phyloP scores from a whole-genome alignment of 148 eudicot species.

The Linanthus parryae region DNA sequence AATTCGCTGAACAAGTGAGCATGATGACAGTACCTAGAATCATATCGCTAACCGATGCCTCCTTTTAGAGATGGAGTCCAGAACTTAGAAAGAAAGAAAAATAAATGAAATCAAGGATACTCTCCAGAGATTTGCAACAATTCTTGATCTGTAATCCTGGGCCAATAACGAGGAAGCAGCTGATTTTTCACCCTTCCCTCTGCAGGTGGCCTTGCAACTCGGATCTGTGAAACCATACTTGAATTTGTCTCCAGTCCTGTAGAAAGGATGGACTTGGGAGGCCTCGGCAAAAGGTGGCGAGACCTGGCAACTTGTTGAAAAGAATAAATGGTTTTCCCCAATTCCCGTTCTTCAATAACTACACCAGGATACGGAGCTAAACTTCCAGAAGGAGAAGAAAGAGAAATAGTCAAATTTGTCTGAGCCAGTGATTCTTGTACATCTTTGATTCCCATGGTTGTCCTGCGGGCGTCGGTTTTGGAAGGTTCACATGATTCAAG shows the following conservation, averaged over 20 bases:
- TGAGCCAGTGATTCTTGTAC: slow-evolving; percentile 39
- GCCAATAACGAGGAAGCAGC: slow-evolving; percentile 98
- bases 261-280: slow-evolving; percentile 41
- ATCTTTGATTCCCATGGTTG: slow-evolving; percentile 29
- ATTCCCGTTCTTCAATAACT: slow-evolving; percentile 44
- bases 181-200: slow-evolving; percentile 89
- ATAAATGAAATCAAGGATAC: slow-evolving; percentile 50
- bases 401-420: slow-evolving; percentile 59
- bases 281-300: slow-evolving; percentile 53
- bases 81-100: not conserved
- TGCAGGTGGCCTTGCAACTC: slow-evolving; percentile 88
- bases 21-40: not conserved
- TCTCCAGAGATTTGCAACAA: slow-evolving; percentile 96
- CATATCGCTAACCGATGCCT: not conserved
- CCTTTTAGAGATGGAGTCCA: not conserved
- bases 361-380: slow-evolving; percentile 26
- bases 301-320: slow-evolving; percentile 48
- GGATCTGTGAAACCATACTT: slow-evolving; percentile 41
- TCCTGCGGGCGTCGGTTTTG: slow-evolving; percentile 22
- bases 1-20: slow-evolving; percentile 11
- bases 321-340: slow-evolving; percentile 33
- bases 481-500: slow-evolving; percentile 28
- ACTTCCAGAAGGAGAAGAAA: slow-evolving; percentile 42
- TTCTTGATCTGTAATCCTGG: slow-evolving; percentile 94
- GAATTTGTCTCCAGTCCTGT: slow-evolving; percentile 40